Conservation (phyloP, 192 early-diverging fungal genomes). For the Umbelopsis isabellina region DNA sequence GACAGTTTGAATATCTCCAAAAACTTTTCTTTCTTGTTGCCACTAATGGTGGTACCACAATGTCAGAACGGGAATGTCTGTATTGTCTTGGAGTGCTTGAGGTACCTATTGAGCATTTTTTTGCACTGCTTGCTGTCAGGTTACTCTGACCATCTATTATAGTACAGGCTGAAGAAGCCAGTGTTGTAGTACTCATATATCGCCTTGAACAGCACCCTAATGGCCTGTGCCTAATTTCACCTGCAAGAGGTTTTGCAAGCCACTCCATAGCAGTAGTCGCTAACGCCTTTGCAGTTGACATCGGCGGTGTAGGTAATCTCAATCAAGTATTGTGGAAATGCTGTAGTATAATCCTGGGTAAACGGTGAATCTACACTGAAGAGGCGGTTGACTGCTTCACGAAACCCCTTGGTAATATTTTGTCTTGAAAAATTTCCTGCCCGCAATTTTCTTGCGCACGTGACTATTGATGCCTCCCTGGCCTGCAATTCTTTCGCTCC, state of each 20-base stretch:
- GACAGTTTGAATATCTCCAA: background rate
- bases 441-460: too few relatives aligned
- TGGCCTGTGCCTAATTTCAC: background rate
- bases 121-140: background rate
- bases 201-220: background rate
- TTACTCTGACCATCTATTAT: background rate
- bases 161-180: background rate
- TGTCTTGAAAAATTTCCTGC: too few relatives aligned
- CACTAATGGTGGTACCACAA: background rate
- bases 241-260: conserved; percentile 2
- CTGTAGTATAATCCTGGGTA: too few relatives aligned
- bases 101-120: background rate
- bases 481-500: too few relatives aligned
- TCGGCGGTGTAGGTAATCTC: background rate
- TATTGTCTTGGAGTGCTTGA: background rate
- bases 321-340: too few relatives aligned
- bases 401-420: too few relatives aligned
- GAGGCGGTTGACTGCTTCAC: too few relatives aligned
- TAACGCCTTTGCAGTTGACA: conserved; percentile 13
- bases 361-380: too few relatives aligned
- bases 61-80: background rate
- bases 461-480: too few relatives aligned
- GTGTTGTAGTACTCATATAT: background rate
- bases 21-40: background rate
- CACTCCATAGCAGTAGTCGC: conserved; percentile 2